Conservation (phyloP, 257 asterid genomes). For the Misopates orontium region DNA sequence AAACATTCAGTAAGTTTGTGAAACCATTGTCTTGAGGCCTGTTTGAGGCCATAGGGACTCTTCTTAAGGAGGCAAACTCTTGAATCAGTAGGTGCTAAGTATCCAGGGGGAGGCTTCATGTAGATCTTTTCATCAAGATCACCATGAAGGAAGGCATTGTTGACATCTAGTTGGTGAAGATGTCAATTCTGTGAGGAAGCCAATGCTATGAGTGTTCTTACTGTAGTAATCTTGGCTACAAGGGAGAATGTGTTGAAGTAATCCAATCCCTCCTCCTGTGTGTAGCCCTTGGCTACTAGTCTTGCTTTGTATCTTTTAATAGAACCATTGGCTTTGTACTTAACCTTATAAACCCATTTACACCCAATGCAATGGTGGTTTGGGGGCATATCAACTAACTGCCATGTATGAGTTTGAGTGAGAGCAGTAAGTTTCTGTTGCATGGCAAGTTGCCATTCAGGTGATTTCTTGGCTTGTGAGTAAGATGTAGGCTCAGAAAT, state of each 20-base stretch:
- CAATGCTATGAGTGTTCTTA: not conserved
- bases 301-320: not conserved
- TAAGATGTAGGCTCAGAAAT: too few species aligned
- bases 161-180: not conserved
- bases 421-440: not conserved
- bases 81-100: not conserved
- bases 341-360: not conserved
- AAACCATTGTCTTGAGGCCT: too few species aligned
- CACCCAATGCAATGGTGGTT: not conserved
- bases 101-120: not conserved
- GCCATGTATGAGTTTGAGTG: not conserved
- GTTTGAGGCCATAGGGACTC: too few species aligned
- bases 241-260: not conserved
- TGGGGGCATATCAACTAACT: fast-evolving
- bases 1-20: too few species aligned
- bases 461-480: not conserved
- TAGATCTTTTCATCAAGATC: not conserved
- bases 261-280: not conserved
- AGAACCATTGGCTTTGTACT: not conserved
- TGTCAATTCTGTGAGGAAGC: not conserved
- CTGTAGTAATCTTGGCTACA: not conserved
- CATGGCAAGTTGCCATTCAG: not conserved
- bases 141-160: not conserved
- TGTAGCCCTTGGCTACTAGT: not conserved
- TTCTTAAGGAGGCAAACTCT: too few species aligned